Evolutionary conservation across 2,329 filamentous ascomycete species (phyloP).

Genomic region (Fusarium albosuccineum): DNA sequence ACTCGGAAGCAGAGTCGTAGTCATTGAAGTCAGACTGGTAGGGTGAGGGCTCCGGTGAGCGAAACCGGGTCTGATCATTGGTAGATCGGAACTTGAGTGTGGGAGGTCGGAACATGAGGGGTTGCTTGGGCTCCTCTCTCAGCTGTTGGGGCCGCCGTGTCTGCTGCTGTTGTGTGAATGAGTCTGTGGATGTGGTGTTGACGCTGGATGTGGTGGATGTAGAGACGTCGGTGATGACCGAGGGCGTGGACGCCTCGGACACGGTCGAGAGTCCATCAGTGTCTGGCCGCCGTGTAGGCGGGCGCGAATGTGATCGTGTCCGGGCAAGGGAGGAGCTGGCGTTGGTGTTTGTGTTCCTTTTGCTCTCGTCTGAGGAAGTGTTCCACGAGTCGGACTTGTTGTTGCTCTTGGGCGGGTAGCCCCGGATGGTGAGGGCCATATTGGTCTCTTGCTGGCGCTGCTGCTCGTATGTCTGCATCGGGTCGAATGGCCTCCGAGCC

Average conservation of each 20-base stretch:
- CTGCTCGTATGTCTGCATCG: conserved; percentile 38
- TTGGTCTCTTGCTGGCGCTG: conserved; percentile 38
- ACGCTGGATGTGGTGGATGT: conserved; percentile 13
- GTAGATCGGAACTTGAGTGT: conserved; percentile 42
- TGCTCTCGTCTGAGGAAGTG: conserved; percentile 33
- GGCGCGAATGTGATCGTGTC: conserved; percentile 39
- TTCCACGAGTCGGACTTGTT: conserved; percentile 31
- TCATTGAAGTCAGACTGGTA: conserved; percentile 44
- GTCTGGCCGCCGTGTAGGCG: conserved; percentile 34
- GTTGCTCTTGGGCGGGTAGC: conserved; percentile 39
- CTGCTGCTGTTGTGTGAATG: neutral
- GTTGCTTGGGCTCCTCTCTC: conserved; percentile 23
- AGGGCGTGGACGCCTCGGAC: conserved; percentile 35
- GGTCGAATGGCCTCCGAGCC: conserved; percentile 33
- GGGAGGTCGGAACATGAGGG: conserved; percentile 43
- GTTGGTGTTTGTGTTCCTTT: conserved; percentile 25
- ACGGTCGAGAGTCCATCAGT: conserved; percentile 44
- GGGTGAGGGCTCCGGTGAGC: conserved; percentile 41
- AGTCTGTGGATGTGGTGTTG: conserved; percentile 15
- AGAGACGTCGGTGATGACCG: conserved; percentile 19
- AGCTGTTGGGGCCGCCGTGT: conserved; percentile 10
- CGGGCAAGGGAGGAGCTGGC: conserved; percentile 32
- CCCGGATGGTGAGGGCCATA: conserved; percentile 45
- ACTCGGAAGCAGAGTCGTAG: conserved; percentile 44
- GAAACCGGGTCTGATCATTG: conserved; percentile 27